phyloP scores from a whole-genome alignment of 768 basidiomycete genomes.

The Solioccasus polychromus region DNA sequence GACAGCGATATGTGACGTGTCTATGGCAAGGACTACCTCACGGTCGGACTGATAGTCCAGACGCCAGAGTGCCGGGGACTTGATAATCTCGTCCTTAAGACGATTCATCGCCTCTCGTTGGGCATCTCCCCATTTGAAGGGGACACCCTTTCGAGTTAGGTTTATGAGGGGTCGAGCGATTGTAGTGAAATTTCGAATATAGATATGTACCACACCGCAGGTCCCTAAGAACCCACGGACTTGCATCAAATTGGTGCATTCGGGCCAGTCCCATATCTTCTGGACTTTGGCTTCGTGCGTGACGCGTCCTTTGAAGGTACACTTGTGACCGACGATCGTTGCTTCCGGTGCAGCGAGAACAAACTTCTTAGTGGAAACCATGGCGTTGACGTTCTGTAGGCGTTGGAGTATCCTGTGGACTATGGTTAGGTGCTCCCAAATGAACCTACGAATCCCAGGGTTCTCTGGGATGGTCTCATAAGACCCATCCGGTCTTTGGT shows the following conservation, averaged over 20 bases:
- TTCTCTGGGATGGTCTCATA: slow-evolving; percentile 39
- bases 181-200: slow-evolving; percentile 26
- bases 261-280: slow-evolving; percentile 33
- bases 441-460: slow-evolving; percentile 33
- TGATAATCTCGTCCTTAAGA: slow-evolving; percentile 21
- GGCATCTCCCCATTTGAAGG: slow-evolving; percentile 20
- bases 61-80: slow-evolving; percentile 4
- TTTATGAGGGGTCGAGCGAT: slow-evolving; percentile 21
- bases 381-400: slow-evolving; percentile 36
- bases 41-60: not conserved
- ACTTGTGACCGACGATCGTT: slow-evolving; percentile 37
- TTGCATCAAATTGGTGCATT: slow-evolving; percentile 16
- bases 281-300: slow-evolving; percentile 25
- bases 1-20: slow-evolving; percentile 31
- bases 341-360: slow-evolving; percentile 26
- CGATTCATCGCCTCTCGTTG: slow-evolving; percentile 7
- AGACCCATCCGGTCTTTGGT: slow-evolving; percentile 24
- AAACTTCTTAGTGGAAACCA: slow-evolving; percentile 37
- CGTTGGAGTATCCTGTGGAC: slow-evolving; percentile 37
- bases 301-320: slow-evolving; percentile 32
- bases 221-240: slow-evolving; percentile 31
- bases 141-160: slow-evolving; percentile 25
- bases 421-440: slow-evolving; percentile 38
- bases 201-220: slow-evolving; percentile 23
- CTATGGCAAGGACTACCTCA: slow-evolving; percentile 14